Base-by-base conservation (phyloP, 345 rosid species). In the Erodium maritimum region DNA sequence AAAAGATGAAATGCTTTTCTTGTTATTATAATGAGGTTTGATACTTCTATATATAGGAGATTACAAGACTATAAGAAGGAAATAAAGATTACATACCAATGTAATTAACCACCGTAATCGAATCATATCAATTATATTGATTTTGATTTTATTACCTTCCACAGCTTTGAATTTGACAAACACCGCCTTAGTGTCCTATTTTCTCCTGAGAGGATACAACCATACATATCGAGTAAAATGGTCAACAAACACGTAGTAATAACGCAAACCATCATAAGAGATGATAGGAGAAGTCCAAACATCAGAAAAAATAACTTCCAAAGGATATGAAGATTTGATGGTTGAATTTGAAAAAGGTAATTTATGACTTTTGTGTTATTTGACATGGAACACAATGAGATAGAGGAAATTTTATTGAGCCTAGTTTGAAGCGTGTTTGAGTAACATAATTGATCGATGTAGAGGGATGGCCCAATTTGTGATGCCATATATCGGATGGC, bases 181-280 rank as follows among this genome's bases (percentile, higher is more conserved):
- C 19, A 52, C 8, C 0, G 11, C 1, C 14, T 3, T 1, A 5
- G 21, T 19, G 29, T 33, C 21, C 5, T 23, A 66, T 53, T 66
- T 42, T 5, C 13, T 12, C 7, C 14, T 17, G 1, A 66, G 22
- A 0, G 69, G 58, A 59, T 59, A 65, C 50, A 52, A 42, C 58
- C 63, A 59, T 1, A 52, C 53, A 23, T 59, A 65, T 22, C 18
- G 12, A 0, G 58, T 54, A 25, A 54, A 63, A 22, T 63, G 66
- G 13, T 63, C 57, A 34, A 63, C 50, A 54, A 63, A 63, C 1
- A 55, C 54, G 5, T 34, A 48, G 54, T 54, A 61, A 51, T 61
- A 61, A 24, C 24, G 21, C 6, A 56, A 56, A 20, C 16, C 18
- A 23, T 56, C 48, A 64, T 11, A 1, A 1, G 56, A 64, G 0